phyloP scores from a whole-genome alignment of 2,329 filamentous ascomycete species.

The Colletotrichum cordylinicola region DNA sequence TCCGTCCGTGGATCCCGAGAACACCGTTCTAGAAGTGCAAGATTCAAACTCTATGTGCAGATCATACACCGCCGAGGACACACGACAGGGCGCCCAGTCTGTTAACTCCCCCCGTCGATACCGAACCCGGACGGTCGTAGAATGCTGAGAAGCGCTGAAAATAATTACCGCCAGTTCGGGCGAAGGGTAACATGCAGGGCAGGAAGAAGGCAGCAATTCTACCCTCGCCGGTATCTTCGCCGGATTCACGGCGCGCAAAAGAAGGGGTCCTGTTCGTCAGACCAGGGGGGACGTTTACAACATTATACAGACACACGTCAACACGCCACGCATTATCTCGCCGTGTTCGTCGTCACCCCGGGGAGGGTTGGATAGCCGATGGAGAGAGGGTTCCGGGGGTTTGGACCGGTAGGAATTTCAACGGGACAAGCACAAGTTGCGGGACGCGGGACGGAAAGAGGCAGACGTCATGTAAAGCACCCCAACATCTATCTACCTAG shows the following conservation, averaged over 20 bases:
- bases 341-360: neutral
- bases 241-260: neutral
- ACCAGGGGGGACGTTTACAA: neutral
- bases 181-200: neutral
- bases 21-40: constrained; percentile 13
- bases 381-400: neutral
- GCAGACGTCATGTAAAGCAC: neutral
- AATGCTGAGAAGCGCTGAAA: neutral
- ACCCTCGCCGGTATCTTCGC: neutral
- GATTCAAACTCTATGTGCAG: neutral
- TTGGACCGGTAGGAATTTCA: neutral
- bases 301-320: neutral
- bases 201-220: neutral
- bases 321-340: neutral
- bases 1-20: neutral
- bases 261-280: neutral
- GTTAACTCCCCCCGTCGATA: neutral
- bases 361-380: neutral
- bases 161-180: neutral
- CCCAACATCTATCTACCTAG: neutral
- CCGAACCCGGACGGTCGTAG: neutral
- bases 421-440: neutral
- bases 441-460: neutral
- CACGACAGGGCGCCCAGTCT: neutral
- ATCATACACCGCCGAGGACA: constrained; percentile 4